These are phyloP conservation scores for Trifolium fragiferum DNA, from an alignment of 306 rosid species.

Conservation along the genomic window DNA sequence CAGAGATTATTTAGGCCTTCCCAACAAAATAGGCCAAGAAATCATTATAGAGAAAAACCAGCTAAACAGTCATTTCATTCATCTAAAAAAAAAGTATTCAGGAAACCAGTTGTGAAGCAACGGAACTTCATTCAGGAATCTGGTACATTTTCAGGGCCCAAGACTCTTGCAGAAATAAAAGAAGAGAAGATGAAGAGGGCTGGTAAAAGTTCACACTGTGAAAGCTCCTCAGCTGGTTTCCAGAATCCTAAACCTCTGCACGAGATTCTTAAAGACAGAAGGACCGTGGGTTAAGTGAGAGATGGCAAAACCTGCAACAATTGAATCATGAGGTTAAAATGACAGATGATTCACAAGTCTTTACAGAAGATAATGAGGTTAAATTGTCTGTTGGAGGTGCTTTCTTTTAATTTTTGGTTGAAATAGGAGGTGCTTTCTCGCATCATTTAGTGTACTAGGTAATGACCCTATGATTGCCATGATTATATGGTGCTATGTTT, in stretches of 20 bases:
- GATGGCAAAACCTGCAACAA: slow-evolving; percentile 29
- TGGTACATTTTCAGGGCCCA: slow-evolving; percentile 67
- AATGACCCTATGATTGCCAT: slow-evolving; percentile 16
- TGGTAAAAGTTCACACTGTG: slow-evolving; percentile 42
- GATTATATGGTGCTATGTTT: slow-evolving; percentile 16
- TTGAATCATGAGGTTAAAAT: slow-evolving; percentile 40
- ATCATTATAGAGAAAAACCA: slow-evolving; percentile 49
- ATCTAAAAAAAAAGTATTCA: slow-evolving; percentile 42
- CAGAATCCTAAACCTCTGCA: slow-evolving; percentile 69
- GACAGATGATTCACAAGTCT: slow-evolving; percentile 10
- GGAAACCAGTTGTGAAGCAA: slow-evolving; percentile 50
- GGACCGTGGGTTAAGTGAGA: slow-evolving; percentile 42
- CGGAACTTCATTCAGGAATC: slow-evolving; percentile 43
- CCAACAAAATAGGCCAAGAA: slow-evolving; percentile 54
- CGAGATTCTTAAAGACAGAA: slow-evolving; percentile 66
- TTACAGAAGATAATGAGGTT: slow-evolving; percentile 24
- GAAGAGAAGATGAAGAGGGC: slow-evolving; percentile 63
- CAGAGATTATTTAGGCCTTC: slow-evolving; percentile 47
- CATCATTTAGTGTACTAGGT: slow-evolving; percentile 32
- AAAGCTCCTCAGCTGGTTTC: slow-evolving; percentile 48
- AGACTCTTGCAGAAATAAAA: slow-evolving; percentile 73
- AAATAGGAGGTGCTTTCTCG: slow-evolving; percentile 21
- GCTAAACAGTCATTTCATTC: slow-evolving; percentile 44
- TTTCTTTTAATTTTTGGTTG: background rate
- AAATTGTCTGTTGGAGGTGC: slow-evolving; percentile 3